phyloP scores from a whole-genome alignment of 2,329 filamentous ascomycete species.

The Tothia fuscella region DNA sequence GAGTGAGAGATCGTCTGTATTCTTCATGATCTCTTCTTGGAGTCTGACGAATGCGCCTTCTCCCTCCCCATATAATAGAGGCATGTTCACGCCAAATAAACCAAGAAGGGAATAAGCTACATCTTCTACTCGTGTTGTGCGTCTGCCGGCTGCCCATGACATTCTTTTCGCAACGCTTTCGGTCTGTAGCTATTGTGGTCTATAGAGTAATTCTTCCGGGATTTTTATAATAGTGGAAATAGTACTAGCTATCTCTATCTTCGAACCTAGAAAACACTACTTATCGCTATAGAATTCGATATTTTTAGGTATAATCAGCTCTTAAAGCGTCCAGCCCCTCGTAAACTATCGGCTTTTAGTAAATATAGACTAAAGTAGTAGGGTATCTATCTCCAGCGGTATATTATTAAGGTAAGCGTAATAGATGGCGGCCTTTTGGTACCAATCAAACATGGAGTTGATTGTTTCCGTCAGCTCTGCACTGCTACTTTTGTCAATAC shows the following conservation, averaged over 20 bases:
- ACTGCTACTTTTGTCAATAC: slow-evolving; percentile 5
- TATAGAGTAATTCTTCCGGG: no score
- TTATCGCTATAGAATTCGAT: slow-evolving; percentile 5
- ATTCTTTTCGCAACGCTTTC: not conserved
- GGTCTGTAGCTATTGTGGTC: no score
- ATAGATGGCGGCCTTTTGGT: slow-evolving; percentile 4
- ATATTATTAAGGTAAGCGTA: slow-evolving; percentile 8
- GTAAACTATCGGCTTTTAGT: no score
- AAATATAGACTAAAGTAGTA: not conserved
- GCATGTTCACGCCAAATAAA: slow-evolving; percentile 5
- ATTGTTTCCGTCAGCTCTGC: slow-evolving; percentile 8
- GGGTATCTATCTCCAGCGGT: no score
- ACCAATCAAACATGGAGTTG: slow-evolving; percentile 10
- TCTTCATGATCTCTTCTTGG: no score
- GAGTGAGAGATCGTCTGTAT: no score
- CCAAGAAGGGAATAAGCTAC: slow-evolving; percentile 1
- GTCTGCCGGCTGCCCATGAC: slow-evolving; percentile 1
- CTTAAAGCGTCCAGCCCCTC: no score
- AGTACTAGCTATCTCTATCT: not conserved
- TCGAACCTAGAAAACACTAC: not conserved
- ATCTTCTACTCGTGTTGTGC: not conserved
- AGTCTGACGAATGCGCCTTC: no score
- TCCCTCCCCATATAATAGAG: slow-evolving; percentile 5
- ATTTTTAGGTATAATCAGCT: slow-evolving; percentile 4
- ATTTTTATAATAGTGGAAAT: slow-evolving; percentile 4